Evolutionary conservation across 768 basidiomycete genomes (phyloP), one percentile per base, ranked within the genome.

Genomic region (Hericium coralloides): DNA sequence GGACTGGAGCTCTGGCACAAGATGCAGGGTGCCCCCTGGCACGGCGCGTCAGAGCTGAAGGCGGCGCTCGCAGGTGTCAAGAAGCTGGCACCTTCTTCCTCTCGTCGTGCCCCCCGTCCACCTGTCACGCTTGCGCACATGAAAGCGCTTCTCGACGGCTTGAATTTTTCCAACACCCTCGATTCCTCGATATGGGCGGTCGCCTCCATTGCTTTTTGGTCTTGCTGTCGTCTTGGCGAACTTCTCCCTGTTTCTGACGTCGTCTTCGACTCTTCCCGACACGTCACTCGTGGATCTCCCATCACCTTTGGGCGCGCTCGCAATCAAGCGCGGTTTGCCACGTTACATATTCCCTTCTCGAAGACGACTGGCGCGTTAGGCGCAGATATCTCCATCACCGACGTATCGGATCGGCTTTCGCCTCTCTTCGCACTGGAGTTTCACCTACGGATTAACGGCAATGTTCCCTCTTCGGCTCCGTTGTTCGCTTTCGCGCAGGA

Each of bases 111-210:
- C 6, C 49, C 23, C 12, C 17, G 70, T 0, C 58, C 68, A 0
- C 76, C 74, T 0, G 72, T 76, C 7, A 71, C 76, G 0, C 18
- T 70, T 0, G 64, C 70, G 0, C 73, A 75, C 43, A 58, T 78
- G 3, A 41, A 37, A 9, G 55, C 59, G 0, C 66, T 77, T 0
- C 43, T 25, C 0, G 9, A 45, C 0, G 12, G 20, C 10, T 63
- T 78, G 0, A 58, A 71, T 41, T 51, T 72, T 0, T 22, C 58
- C 0, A 49, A 63, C 23, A 57, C 73, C 0, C 63, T 67, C 10
- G 67, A 74, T 48, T 69, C 70, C 3, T 71, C 73, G 0, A 43
- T 74, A 8, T 75, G 67, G 66, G 74, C 74, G 0, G 41, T 67
- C 2, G 73, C 75, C 0, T 38, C 57, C 0, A 53, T 62, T 0